Evolutionary conservation across 2,329 filamentous ascomycete genomes (phyloP).

Genomic region (Pseudopyrenochaeta lycopersici): DNA sequence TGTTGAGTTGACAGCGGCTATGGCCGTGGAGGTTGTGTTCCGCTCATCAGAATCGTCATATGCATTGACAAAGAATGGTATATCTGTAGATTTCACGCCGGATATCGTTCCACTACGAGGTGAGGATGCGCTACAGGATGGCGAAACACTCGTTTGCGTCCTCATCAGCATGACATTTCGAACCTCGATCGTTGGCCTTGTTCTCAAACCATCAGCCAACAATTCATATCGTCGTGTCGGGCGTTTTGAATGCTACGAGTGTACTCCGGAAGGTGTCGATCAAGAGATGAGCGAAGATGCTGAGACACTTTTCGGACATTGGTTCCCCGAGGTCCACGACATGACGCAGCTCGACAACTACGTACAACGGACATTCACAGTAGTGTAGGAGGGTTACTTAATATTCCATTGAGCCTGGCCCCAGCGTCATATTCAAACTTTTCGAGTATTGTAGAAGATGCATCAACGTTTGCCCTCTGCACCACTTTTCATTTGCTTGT

Average conservation of each 20-base stretch:
- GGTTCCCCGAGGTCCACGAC: conserved; percentile 48
- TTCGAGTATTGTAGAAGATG: too few species aligned
- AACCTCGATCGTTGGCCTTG: conserved; percentile 44
- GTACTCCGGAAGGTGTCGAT: conserved; percentile 33
- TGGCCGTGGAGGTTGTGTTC: conserved; percentile 44
- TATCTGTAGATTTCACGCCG: conserved; percentile 44
- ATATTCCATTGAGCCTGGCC: too few species aligned
- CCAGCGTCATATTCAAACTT: too few species aligned
- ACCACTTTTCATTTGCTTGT: too few species aligned
- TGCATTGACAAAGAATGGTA: conserved; percentile 34
- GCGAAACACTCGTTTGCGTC: conserved; percentile 43
- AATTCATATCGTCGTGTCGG: conserved; percentile 44
- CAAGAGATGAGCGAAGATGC: conserved; percentile 46
- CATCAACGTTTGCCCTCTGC: too few species aligned
- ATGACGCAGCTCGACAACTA: conserved; percentile 47
- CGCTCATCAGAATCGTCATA: conserved; percentile 17
- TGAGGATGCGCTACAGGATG: conserved; percentile 35
- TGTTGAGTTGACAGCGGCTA: conserved; percentile 43
- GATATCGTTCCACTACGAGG: conserved; percentile 38
- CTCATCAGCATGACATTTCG: conserved; percentile 49
- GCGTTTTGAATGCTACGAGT: conserved; percentile 49
- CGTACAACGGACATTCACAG: conserved; percentile 39
- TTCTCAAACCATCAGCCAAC: conserved; percentile 33
- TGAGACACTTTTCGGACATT: conserved; percentile 44
- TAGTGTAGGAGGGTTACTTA: conserved; percentile 23